Evolutionary conservation across 768 basidiomycete genomes (phyloP), one percentile per base, ranked within the genome.

Genomic region (Boletus sp.): DNA sequence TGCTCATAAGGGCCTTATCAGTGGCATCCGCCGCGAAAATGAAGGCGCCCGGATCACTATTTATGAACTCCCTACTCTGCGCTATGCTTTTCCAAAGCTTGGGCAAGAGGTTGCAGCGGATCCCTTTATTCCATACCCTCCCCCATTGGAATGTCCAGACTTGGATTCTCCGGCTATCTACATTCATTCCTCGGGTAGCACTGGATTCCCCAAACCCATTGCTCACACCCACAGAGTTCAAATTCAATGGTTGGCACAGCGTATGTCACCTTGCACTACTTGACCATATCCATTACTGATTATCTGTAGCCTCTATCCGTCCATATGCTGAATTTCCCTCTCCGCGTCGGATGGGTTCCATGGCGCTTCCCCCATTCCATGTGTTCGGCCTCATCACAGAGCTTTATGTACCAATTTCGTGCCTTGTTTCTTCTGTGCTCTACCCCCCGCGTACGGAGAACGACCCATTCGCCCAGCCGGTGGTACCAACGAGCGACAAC

Each of bases 131-230:
- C 59, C 56, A 1, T 71, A 67, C 44, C 63, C 59, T 23, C 44
- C 50, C 6, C 2, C 50, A 6, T 1, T 21, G 27, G 50, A 15
- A 35, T 57, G 53, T 9, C 60, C 65, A 8, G 64, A 67, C 9
- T 50, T 65, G 23, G 74, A 77, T 52, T 59, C 70, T 2, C 72
- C 76, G 15, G 74, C 74, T 0, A 50, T 78, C 15, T 77, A 80
- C n/a, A 57, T 80, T 48, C 79, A 80, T 55, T 77, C 79, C 0
- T 80, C 77, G 4, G 79, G 79, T 13, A 79, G 79, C 6, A 79
- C 77, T 3, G 79, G 77, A n/a, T 67, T 78, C 35, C 79, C 79
- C 1, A 80, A 80, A 60, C 71, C 78, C 1, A 75, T 80, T 29
- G 56, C 69, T 3, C 68, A 75, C 39, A 74, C 65, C 1, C 66